A percentile compares a stretch with the other conserved stretches of the same genome.
Conservation (phyloP, 352 stramenopile species). For the Phytophthora litchii region DNA sequence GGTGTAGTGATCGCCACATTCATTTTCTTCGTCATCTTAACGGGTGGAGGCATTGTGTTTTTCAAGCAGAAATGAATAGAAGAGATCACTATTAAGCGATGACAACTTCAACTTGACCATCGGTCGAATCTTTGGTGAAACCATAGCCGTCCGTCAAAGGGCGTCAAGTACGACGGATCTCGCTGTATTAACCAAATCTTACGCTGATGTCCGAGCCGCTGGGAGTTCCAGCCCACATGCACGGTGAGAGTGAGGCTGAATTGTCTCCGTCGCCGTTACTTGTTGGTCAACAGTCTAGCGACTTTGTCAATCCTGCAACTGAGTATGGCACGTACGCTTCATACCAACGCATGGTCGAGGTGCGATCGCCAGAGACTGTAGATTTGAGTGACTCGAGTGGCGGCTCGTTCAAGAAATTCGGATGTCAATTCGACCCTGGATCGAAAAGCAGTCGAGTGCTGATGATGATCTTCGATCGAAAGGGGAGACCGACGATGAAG, state of each 20-base stretch:
- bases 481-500: slow-evolving; percentile 49
- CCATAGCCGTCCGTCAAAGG: slow-evolving; percentile 1
- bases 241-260: slow-evolving; percentile 11
- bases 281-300: slow-evolving; percentile 7
- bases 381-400: slow-evolving; percentile 13
- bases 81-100: too few relatives aligned
- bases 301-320: slow-evolving; percentile 24
- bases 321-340: slow-evolving; percentile 34
- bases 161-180: slow-evolving; percentile 2
- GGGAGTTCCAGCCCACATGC: slow-evolving; percentile 16
- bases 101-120: background rate
- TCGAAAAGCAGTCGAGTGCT: slow-evolving; percentile 46
- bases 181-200: background rate
- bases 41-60: slow-evolving; percentile 24
- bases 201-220: slow-evolving; percentile 21
- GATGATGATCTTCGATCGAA: slow-evolving; percentile 52
- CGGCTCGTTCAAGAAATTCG: slow-evolving; percentile 34
- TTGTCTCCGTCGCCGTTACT: slow-evolving; percentile 26
- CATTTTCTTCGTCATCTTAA: slow-evolving; percentile 35
- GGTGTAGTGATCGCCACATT: slow-evolving; percentile 41
- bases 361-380: slow-evolving; percentile 18
- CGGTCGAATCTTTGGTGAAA: background rate
- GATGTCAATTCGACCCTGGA: slow-evolving; percentile 48
- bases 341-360: slow-evolving; percentile 29
- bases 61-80: slow-evolving; percentile 38